phyloP scores from a whole-genome alignment of 768 basidiomycete species.

The Tricholoma sp. region DNA sequence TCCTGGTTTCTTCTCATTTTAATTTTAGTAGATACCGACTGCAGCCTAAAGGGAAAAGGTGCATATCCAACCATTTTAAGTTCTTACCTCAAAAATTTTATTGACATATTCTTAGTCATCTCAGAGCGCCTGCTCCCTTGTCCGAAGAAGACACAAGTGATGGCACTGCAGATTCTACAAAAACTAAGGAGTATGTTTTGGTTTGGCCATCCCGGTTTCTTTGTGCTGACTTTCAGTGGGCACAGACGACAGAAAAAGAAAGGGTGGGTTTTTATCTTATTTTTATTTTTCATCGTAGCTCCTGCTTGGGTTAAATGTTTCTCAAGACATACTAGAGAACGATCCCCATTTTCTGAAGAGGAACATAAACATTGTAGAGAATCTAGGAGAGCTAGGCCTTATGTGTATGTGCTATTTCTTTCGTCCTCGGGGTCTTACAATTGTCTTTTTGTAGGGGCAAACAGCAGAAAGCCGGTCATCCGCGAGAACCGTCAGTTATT shows the following conservation, averaged over 20 bases:
- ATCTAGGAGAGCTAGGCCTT: not conserved
- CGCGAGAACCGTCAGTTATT: not conserved
- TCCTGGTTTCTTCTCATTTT: no score
- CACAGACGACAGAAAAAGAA: not conserved
- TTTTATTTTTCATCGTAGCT: not conserved
- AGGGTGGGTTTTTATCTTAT: not conserved
- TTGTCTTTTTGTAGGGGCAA: not conserved
- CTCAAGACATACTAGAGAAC: not conserved
- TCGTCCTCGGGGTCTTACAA: not conserved
- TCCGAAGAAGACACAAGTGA: not conserved
- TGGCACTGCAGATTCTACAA: no score
- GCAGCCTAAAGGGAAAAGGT: no score
- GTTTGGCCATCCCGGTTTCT: no score
- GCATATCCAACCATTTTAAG: no score
- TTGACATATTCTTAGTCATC: no score
- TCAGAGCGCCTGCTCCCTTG: no score
- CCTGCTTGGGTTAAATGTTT: not conserved
- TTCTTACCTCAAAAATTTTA: no score
- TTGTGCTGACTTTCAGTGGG: no score
- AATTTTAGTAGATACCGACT: not conserved
- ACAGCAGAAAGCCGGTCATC: not conserved
- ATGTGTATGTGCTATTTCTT: not conserved
- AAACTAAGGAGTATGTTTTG: no score
- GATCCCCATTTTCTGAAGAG: not conserved
- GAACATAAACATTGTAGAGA: not conserved